Evolutionary conservation across 768 basidiomycete genomes (phyloP), one percentile per base, ranked within the genome.

Genomic region (Boletales sp.): DNA sequence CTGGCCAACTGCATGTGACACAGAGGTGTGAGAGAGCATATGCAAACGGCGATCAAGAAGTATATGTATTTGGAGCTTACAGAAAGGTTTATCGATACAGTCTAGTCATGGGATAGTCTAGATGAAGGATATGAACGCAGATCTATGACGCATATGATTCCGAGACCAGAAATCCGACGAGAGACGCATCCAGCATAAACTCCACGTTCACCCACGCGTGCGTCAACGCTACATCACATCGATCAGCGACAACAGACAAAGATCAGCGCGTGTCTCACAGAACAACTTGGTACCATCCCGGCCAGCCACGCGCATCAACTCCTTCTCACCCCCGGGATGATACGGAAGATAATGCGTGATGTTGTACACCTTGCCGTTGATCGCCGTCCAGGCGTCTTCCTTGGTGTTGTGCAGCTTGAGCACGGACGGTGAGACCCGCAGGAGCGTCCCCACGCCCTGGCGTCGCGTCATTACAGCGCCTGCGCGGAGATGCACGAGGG

Each of bases 141-240:
- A 30, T 57, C 61, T 70, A 72, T 46, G 72, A 73, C 18, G 70
- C 65, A 31, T 73, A 70, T 28, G 82, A 79, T 58, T 92, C 90
- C 1, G 86, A 68, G 12, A 94, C 83, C 36, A 99, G 72, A 61
- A 96, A 90, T 14, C 95, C 95, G 34, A 99, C 87, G 41, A 96
- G 74, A 67, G 92, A 97, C 32, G 83, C 78, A 63, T 97, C 94
- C 18, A 99, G 75, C 91, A 98, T 96, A 59, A 86, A 86, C 44
- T 99, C 95, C n/a, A 79, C 82, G 58, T 92, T 97, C 31, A 99
- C 94, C 95, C 95, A 99, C 4, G 86, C 90, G 67, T 99, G 95
- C 0, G 94, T 97, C 19, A 80, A 70, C 41, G 87, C 95, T 98
- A 56, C 32, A 33, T 6, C 46, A 14, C 3, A 39, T 41, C 17